Evolutionary conservation across 2,329 filamentous ascomycete species (phyloP), one percentile per base, ranked within the genome.

Genomic region (Aspergillus sp.): DNA sequence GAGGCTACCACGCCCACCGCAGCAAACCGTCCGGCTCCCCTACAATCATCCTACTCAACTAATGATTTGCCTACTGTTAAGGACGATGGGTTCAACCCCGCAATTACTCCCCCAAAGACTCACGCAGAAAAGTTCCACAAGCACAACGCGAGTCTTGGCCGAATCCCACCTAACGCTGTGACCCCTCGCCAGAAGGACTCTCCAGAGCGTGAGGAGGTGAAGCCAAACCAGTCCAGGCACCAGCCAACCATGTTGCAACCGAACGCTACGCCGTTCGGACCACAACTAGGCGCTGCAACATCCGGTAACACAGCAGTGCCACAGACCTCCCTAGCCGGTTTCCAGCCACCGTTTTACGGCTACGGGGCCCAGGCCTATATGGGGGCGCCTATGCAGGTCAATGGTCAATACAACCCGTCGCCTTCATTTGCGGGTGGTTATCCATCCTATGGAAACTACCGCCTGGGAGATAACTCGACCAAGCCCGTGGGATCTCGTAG

Each of bases 11-110:
- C 66, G 23, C 56, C 71, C 15, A 63, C 64, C 44, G 49, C 65
- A n/a, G 64, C 69, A 25, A 83, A 63, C 64, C 75, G 77, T 21
- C 77, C 77, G 17, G 67, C 66, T 4, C 72, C 75, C 9, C 58
- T 96, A 57, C 90, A 93, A 75, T 88, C 90, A 45, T 97, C 93
- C 0, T 97, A 90, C 78, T 97, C 95, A 9, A 87, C 91, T 54
- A 95, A 90, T 73, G 93, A 98, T 69, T 82, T 97, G 19, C 90
- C 92, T 4, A 96, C 92, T 7, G 81, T 92, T 69, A 96, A 95
- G 83, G 88, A 82, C 64, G 80, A 84, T 54, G 82, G 84, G 55
- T 74, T 80, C 50, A 77, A 82, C 48, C 69, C 68, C 21, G 67
- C 71, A 4, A 70, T 74, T 31, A 78, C 75, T 12, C 68, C 77